Base-by-base conservation (phyloP, 2,329 filamentous ascomycete species). In the Aspergillus chevalieri region DNA sequence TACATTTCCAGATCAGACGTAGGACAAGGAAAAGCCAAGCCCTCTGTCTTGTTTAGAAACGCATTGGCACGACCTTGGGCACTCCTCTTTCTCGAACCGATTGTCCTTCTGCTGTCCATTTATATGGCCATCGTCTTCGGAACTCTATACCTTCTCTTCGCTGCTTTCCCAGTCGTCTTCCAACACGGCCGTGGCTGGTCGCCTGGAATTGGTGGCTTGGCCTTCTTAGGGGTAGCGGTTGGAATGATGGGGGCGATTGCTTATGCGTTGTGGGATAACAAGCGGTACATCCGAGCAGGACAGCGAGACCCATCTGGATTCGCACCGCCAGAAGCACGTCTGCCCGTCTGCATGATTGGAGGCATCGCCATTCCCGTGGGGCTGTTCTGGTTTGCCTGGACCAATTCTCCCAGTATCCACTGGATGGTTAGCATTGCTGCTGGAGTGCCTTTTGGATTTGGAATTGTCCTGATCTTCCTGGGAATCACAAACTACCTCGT, bases 111-210 rank as follows among this genome's bases (percentile, higher is more conserved):
- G n/a, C 44, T 50, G 36, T 53, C 45, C 10, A 42, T 53, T 17
- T 53, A 53, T 21, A 49, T 52, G 49, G 50, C 54, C 42, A 55
- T 56, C 19, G 50, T 56, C 14, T 57, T 52, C 17, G 55, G 55
- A 17, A 55, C 53, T 0, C 39, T 57, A 6, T 57, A 57, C 46
- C 53, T 57, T 50, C 49, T 56, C 24, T 55, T 58, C 46, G 51
- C 52, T 15, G 56, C 54, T 41, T 55, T 50, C 46, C 52, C 54
- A 3, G 53, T 57, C 15, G 52, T 57, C 17, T 57, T 49, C 17
- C 53, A 57, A 38, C 24, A 51, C 15, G 34, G 34, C n/a, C 55
- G 53, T 22, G 55, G 47, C 9, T 48, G 47, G 47, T 44, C 36
- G 21, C 43, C 41, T 3, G 47, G 47, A 4, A 42, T 48, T 14